phyloP scores from a whole-genome alignment of 2,329 filamentous ascomycete genomes.

The Aspergillus candidus region DNA sequence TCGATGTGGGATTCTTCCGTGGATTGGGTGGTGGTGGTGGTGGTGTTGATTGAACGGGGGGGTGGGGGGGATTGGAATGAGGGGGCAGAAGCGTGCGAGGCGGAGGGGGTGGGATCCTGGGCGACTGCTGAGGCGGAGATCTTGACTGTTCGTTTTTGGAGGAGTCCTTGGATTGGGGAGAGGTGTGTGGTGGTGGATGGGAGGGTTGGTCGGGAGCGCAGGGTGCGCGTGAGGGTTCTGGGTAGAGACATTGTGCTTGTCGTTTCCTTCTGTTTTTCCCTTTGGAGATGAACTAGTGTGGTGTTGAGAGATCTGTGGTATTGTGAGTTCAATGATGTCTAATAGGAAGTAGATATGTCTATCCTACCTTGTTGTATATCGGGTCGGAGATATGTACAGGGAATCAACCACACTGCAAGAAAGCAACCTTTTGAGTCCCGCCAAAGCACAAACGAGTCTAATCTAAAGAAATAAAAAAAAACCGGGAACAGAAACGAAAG shows the following conservation, averaged over 20 bases:
- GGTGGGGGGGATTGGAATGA: constrained; percentile 3
- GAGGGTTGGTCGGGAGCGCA: constrained; percentile 3
- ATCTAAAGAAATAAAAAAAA: background rate
- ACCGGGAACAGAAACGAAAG: background rate
- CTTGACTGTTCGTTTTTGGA: background rate
- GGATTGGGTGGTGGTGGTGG: constrained; percentile 39
- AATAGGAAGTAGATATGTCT: too few species aligned
- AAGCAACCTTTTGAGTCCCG: too few species aligned
- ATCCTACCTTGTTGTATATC: too few species aligned
- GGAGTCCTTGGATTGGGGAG: constrained; percentile 4
- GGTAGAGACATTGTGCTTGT: constrained; percentile 3
- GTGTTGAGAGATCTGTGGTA: too few species aligned
- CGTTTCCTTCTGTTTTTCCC: background rate
- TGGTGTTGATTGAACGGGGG: constrained; percentile 4
- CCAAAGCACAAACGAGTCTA: too few species aligned
- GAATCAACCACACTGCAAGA: too few species aligned
- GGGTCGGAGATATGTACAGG: too few species aligned
- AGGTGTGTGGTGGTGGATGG: background rate
- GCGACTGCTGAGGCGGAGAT: constrained; percentile 4
- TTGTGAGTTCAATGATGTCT: too few species aligned
- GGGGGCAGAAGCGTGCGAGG: background rate
- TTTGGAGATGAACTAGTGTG: too few species aligned
- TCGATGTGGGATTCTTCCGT: constrained; percentile 13
- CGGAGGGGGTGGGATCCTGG: constrained; percentile 5
- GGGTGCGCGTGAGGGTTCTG: constrained; percentile 3